Percentiles rank a stretch among this genome's conserved stretches.
These are phyloP conservation scores for Incumbomyces lentus DNA, from an alignment of 2,329 filamentous ascomycete species.

Conservation along the genomic window DNA sequence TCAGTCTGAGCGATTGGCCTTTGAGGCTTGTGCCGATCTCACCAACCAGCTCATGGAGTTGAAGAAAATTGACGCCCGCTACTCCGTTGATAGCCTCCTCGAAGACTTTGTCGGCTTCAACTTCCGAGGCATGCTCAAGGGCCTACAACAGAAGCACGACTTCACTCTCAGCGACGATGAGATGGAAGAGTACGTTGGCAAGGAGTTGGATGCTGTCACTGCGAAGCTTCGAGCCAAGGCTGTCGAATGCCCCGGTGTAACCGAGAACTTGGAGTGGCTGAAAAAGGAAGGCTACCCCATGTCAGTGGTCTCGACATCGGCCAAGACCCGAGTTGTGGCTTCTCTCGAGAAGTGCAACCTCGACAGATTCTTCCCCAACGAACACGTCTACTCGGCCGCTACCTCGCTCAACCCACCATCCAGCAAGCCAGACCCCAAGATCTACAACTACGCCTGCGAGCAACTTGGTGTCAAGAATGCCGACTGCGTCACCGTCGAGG, in stretches of 20 bases:
- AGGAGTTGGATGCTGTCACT: constrained; percentile 76
- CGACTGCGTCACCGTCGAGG: constrained; percentile 75
- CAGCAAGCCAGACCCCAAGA: constrained; percentile 85
- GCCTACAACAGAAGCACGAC: constrained; percentile 65
- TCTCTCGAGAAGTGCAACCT: constrained; percentile 73
- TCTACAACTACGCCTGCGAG: constrained; percentile 73
- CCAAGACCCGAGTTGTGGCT: constrained; percentile 67
- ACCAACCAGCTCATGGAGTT: constrained; percentile 75
- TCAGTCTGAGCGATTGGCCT: constrained; percentile 81
- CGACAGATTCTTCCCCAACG: constrained; percentile 64
- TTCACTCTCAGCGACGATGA: constrained; percentile 62
- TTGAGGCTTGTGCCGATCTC: constrained; percentile 83
- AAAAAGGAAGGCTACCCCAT: constrained; percentile 55
- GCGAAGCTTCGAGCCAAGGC: constrained; percentile 63
- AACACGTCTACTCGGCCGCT: constrained; percentile 73
- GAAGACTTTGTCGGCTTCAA: constrained; percentile 87
- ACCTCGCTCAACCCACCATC: constrained; percentile 69
- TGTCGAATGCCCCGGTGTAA: constrained; percentile 59
- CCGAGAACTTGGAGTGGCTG: constrained; percentile 57
- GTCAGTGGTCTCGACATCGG: constrained; percentile 72
- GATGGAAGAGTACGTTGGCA: constrained; percentile 63
- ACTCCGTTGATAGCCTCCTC: constrained; percentile 71
- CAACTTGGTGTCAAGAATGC: constrained; percentile 60
- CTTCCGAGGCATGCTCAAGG: constrained; percentile 69
- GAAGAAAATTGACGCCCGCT: constrained; percentile 55